Percentiles rank a stretch among this genome's conserved stretches.
phyloP scores from a whole-genome alignment of 495 filamentous ascomycete species.

The Opeltia flavorubescens region DNA sequence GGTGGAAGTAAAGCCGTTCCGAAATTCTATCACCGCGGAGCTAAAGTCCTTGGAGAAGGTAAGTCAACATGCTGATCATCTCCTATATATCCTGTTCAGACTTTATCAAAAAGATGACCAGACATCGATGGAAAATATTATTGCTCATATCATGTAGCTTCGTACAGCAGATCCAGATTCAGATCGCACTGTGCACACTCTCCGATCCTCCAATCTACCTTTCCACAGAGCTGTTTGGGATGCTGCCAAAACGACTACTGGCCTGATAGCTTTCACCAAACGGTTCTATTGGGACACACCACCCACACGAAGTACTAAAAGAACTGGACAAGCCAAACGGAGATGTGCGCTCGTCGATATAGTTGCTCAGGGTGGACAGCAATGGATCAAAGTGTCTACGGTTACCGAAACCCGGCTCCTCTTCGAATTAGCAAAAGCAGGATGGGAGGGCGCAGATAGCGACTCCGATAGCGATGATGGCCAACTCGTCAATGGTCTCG shows the following conservation, averaged over 20 bases:
- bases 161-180: slow-evolving; percentile 14
- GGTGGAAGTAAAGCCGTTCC: slow-evolving; percentile 39
- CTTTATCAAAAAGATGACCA: background rate
- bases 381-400: slow-evolving; percentile 51
- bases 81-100: background rate
- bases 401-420: slow-evolving; percentile 40
- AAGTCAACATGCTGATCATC: slow-evolving; percentile 15
- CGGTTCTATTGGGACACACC: slow-evolving; percentile 38
- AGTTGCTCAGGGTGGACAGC: slow-evolving; percentile 37
- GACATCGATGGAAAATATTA: background rate
- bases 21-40: slow-evolving; percentile 33
- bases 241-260: slow-evolving; percentile 29
- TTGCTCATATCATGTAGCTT: slow-evolving; percentile 7
- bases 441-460: slow-evolving; percentile 33
- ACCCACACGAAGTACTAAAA: slow-evolving; percentile 15
- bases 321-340: slow-evolving; percentile 23
- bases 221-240: slow-evolving; percentile 44
- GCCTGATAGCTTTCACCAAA: slow-evolving; percentile 37
- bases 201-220: slow-evolving; percentile 43
- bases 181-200: slow-evolving; percentile 26
- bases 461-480: slow-evolving; percentile 20
- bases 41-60: slow-evolving; percentile 35
- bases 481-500: background rate
- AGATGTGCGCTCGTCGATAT: slow-evolving; percentile 34
- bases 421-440: slow-evolving; percentile 50